Evolutionary conservation across 2,329 filamentous ascomycete species (phyloP), one percentile per base, ranked within the genome.

Genomic region (Diaporthe humulicola): DNA sequence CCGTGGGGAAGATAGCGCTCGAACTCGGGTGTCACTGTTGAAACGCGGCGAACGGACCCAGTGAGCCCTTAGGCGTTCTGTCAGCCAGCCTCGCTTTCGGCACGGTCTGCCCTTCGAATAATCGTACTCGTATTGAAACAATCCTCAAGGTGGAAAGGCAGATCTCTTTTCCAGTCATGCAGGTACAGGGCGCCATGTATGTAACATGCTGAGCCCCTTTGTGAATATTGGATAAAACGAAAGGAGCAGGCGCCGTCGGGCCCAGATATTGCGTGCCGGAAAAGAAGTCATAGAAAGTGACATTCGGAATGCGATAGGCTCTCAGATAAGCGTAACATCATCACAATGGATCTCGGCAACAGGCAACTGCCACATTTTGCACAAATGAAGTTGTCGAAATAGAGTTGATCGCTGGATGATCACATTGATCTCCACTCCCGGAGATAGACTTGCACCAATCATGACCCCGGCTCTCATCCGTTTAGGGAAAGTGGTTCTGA

Each of bases 21-120:
- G 60, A 48, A 22, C 60, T 22, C 40, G 40, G 40, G 60, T 48
- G 40, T 48, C 28, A 36, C 40, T n/a, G 60, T 54, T 69, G 64
- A 69, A 69, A 69, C 64, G 64, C 22, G 64, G 48, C 64, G 64
- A 69, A 69, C 64, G 64, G 64, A 15, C 64, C 33, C 22, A 4
- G 9, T n/a, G 60, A 64, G 40, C 2, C 19, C 19, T 52, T 50
- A 17, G 30, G 64, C 45, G 45, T 25, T 30, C 45, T 69, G 48
- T 48, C 33, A 40, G 33, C n/a, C 48, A 40, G 45, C 3, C 64
- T 69, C 64, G 48, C 8, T 40, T n/a, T 69, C n/a, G 64, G n/a
- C 33, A 69, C 38, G 22, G 15, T 19, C 22, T 38, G n/a, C 30
- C 12, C 4, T 4, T 8, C 36, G 10, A 50, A 69, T 0, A 25